These are phyloP conservation scores for Fusarium sp. DNA, from an alignment of 2,329 filamentous ascomycete species.

Conservation along the genomic window DNA sequence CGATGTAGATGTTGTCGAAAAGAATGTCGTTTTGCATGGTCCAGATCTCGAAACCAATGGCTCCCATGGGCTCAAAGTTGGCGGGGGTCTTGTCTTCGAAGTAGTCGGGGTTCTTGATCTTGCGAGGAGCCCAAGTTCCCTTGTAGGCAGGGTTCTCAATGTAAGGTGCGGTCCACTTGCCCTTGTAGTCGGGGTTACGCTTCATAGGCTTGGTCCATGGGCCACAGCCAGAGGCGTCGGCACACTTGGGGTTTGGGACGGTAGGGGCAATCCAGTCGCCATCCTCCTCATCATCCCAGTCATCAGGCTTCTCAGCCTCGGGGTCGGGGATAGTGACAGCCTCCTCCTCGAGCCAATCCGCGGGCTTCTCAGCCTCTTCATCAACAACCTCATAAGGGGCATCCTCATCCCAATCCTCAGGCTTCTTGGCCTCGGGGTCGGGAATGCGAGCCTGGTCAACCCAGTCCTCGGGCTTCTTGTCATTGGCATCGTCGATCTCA, in stretches of 20 bases:
- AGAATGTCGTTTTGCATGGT: conserved; percentile 99
- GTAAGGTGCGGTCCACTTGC: conserved; percentile 93
- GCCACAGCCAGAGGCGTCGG: conserved; percentile 92
- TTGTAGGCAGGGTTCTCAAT: conserved; percentile 99
- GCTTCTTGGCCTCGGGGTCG: conserved; percentile 94
- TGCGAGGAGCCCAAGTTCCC: conserved; percentile 91
- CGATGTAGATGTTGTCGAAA: conserved; percentile 99
- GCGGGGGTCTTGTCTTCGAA: conserved; percentile 97
- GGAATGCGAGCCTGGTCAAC: conserved; percentile 92
- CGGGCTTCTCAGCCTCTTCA: conserved; percentile 88
- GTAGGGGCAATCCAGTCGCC: conserved; percentile 95
- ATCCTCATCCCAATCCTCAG: conserved; percentile 99
- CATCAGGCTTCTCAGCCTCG: conserved; percentile 96
- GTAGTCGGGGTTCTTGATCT: conserved; percentile 96
- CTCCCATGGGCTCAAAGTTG: conserved; percentile 98
- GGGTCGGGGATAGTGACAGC: conserved; percentile 86
- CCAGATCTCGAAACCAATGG: conserved; percentile 99
- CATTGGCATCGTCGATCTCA: conserved; percentile 95
- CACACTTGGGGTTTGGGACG: conserved; percentile 95
- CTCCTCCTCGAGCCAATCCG: conserved; percentile 96
- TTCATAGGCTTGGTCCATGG: conserved; percentile 92
- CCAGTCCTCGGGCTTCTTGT: conserved; percentile 95
- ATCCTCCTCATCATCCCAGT: conserved; percentile 99
- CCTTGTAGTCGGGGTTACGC: conserved; percentile 97
- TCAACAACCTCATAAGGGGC: conserved; percentile 97